Conservation (phyloP, 78 protist species). For the Emiliania huxleyi region DNA sequence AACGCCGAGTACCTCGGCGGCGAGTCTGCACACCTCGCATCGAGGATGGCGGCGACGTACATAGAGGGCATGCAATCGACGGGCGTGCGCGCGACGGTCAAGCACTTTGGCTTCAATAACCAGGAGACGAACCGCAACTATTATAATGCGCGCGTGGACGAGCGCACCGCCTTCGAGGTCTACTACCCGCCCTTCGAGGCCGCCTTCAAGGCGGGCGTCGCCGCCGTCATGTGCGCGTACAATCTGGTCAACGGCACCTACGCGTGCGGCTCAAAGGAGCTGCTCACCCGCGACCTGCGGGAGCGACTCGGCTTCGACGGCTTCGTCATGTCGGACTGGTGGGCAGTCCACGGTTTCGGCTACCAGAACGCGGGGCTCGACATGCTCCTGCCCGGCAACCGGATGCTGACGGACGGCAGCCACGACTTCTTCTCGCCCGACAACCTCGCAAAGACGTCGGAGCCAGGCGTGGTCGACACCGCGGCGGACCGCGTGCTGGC, state of each 20-base stretch:
- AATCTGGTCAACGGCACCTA: not conserved
- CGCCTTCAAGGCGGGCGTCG: not conserved
- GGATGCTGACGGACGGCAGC: too few relatives aligned
- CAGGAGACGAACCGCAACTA: conserved; percentile 24
- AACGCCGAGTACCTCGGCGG: conserved; percentile 43
- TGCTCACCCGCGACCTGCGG: not conserved
- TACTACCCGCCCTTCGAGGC: conserved; percentile 29
- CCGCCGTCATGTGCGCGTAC: not conserved
- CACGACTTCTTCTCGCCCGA: too few relatives aligned
- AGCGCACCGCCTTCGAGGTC: not conserved
- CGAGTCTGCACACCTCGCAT: conserved; percentile 1
- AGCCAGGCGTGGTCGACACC: conserved; percentile 17
- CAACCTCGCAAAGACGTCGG: too few relatives aligned
- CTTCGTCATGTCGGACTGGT: conserved; percentile 27
- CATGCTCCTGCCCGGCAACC: too few relatives aligned
- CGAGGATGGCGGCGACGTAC: not conserved
- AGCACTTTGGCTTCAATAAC: not conserved
- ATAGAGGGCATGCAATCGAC: not conserved
- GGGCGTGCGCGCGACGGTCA: not conserved
- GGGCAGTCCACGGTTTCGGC: conserved; percentile 4
- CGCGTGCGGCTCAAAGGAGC: not conserved
- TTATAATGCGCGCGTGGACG: too few relatives aligned
- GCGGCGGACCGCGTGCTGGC: conserved; percentile 36
- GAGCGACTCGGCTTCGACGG: not conserved
- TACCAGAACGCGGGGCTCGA: too few relatives aligned